A percentile compares a stretch with the other conserved stretches of the same genome.
phyloP scores from a whole-genome alignment of 441 rosid genomes.

The Populus hybrid region DNA sequence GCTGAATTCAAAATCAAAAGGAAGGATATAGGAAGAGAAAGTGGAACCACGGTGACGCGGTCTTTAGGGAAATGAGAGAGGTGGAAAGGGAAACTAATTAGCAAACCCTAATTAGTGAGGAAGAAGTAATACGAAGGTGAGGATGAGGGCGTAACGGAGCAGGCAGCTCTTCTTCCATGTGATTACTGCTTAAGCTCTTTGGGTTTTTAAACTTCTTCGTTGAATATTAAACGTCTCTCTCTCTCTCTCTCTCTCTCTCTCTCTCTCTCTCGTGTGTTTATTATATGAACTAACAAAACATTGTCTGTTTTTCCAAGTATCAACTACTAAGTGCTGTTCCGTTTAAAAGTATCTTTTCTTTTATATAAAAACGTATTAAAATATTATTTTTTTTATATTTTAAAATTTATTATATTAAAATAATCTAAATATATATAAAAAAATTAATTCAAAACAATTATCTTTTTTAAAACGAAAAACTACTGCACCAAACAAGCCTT shows the following conservation, averaged over 20 bases:
- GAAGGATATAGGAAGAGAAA: constrained; percentile 4
- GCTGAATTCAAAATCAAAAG: constrained; percentile 17
- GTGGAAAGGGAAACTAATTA: not conserved
- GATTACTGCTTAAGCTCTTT: constrained; percentile 13
- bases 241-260: constrained; percentile 32
- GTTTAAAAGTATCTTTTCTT: too few species aligned
- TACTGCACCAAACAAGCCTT: too few species aligned
- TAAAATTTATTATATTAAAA: too few species aligned
- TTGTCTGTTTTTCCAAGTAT: not conserved
- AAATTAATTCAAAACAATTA: too few species aligned
- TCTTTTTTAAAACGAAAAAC: too few species aligned
- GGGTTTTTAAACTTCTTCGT: constrained; percentile 6
- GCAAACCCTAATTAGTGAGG: constrained; percentile 22
- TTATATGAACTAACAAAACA: not conserved
- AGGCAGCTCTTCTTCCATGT: constrained; percentile 50
- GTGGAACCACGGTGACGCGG: not conserved
- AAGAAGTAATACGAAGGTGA: constrained; percentile 11
- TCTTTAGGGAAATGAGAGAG: constrained; percentile 4
- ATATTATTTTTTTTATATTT: too few species aligned
- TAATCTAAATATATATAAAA: too few species aligned
- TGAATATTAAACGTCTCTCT: constrained; percentile 29
- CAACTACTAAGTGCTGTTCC: constrained; percentile 3
- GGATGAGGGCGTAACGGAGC: constrained; percentile 51
- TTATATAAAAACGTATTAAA: too few species aligned
- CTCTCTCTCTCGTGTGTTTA: not conserved